These are phyloP conservation scores for Gracilaria domingensis DNA, from an alignment of 23 red algal species.

Conservation along the genomic window DNA sequence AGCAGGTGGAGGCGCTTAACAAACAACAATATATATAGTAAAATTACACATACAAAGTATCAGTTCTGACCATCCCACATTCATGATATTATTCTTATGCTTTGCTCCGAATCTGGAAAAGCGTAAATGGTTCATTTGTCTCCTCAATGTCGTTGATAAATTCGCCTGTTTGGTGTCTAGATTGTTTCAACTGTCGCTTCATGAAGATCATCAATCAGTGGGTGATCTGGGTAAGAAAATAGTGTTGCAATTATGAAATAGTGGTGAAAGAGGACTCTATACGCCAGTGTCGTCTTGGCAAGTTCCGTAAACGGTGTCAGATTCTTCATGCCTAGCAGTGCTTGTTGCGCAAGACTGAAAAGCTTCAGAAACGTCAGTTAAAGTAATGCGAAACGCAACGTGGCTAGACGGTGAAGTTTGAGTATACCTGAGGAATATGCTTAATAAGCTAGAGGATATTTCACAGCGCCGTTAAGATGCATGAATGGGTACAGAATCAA, in stretches of 20 bases:
- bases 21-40: too few relatives aligned
- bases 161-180: background rate
- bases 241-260: constrained; percentile 77
- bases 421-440: constrained; percentile 77
- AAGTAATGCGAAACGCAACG: constrained; percentile 52
- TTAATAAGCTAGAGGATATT: constrained; percentile 73
- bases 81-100: background rate
- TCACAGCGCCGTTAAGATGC: constrained; percentile 26
- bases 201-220: constrained; percentile 32
- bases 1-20: too few relatives aligned
- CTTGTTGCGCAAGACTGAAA: constrained; percentile 76
- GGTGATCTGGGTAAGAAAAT: constrained; percentile 53
- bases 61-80: too few relatives aligned
- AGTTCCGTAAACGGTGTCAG: constrained; percentile 65
- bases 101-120: background rate
- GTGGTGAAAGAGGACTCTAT: constrained; percentile 67
- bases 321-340: constrained; percentile 22
- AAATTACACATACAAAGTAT: too few relatives aligned
- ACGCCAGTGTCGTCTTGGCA: constrained; percentile 76
- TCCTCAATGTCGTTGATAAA: background rate
- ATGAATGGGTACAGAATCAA: constrained; percentile 53
- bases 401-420: constrained; percentile 56
- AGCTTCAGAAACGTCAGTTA: constrained; percentile 64
- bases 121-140: background rate
- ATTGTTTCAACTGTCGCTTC: constrained; percentile 8